Evolutionary conservation across 169 alveolate species (phyloP).

Genomic region (Plasmodium falciparum): DNA sequence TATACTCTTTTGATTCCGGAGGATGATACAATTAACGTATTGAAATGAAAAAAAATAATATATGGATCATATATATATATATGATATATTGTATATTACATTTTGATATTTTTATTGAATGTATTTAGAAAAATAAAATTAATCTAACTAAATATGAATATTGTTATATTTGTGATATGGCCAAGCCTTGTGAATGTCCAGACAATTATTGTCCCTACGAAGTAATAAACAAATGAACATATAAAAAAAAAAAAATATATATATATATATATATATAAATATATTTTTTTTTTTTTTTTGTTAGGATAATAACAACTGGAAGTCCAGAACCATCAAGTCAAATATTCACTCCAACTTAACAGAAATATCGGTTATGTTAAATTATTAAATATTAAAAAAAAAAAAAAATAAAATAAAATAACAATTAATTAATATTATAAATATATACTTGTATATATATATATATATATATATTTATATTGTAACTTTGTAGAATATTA

Average conservation of each 20-base stretch:
- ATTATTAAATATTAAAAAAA: too few relatives aligned
- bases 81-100: too few relatives aligned
- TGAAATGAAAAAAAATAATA: too few relatives aligned
- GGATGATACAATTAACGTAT: too few relatives aligned
- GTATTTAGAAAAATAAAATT: conserved; percentile 22
- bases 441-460: too few relatives aligned
- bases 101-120: too few relatives aligned
- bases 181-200: conserved; percentile 43
- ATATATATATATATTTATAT: too few relatives aligned
- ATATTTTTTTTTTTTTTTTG: neutral
- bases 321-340: conserved; percentile 29
- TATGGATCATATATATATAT: too few relatives aligned
- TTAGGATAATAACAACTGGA: conserved; percentile 34
- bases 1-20: too few relatives aligned
- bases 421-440: too few relatives aligned
- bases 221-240: neutral
- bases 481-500: too few relatives aligned
- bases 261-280: neutral
- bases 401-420: too few relatives aligned
- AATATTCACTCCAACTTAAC: conserved; percentile 48
- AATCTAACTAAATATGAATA: conserved; percentile 39
- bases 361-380: conserved; percentile 28
- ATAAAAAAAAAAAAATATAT: neutral
- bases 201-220: conserved; percentile 42
- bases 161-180: conserved; percentile 51